Percentiles rank a stretch among this genome's conserved stretches.
Evolutionary conservation across 1,284 basidiomycete species (phyloP).

Genomic region (Fomes fomentarius): DNA sequence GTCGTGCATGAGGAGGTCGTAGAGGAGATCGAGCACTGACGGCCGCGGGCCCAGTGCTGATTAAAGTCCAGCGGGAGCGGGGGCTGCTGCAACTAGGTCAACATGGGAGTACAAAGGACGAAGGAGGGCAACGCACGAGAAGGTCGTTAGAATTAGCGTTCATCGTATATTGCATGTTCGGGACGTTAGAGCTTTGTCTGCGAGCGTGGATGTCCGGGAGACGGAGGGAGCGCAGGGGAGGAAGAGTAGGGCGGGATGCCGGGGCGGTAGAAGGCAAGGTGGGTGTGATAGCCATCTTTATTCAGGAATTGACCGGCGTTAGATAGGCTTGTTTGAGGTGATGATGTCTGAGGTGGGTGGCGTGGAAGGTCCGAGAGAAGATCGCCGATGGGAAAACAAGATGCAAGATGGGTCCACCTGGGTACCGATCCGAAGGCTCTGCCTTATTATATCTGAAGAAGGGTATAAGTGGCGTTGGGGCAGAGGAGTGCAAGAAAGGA

Average conservation of each 20-base stretch:
- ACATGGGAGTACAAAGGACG: not conserved
- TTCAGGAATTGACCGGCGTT: constrained; percentile 29
- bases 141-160: constrained; percentile 24
- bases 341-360: constrained; percentile 16
- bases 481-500: constrained; percentile 27
- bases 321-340: constrained; percentile 18
- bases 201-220: constrained; percentile 40
- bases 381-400: constrained; percentile 23
- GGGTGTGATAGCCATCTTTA: constrained; percentile 31
- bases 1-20: constrained; percentile 25
- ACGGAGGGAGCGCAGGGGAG: constrained; percentile 56
- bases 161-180: constrained; percentile 10
- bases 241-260: constrained; percentile 51
- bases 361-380: constrained; percentile 6
- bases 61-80: constrained; percentile 20
- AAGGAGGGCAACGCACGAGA: constrained; percentile 11
- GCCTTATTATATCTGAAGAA: constrained; percentile 34
- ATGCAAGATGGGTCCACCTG: constrained; percentile 33
- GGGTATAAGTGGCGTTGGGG: constrained; percentile 32
- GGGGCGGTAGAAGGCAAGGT: constrained; percentile 17
- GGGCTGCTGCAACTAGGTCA: constrained; percentile 4
- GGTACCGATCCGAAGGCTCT: constrained; percentile 37
- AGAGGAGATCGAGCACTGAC: constrained; percentile 39
- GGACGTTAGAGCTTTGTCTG: constrained; percentile 23
- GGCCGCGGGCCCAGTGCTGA: constrained; percentile 24